Evolutionary conservation across 306 rosid genomes (phyloP).

Genomic region (Malus sieversii): DNA sequence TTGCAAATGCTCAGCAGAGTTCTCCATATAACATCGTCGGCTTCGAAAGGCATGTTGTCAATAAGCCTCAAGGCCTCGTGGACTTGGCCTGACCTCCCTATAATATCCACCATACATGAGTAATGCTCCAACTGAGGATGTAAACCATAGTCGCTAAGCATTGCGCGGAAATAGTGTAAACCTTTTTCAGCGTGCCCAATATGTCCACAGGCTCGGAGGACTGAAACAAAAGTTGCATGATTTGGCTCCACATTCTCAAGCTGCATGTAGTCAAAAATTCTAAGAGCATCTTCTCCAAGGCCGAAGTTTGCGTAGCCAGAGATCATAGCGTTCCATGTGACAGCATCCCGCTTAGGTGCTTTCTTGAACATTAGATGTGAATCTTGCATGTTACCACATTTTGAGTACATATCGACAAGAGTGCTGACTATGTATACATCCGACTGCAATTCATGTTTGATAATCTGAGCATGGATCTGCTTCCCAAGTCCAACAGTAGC

Average conservation of each 20-base stretch:
- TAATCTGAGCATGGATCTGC: background rate
- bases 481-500: background rate
- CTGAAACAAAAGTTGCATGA: background rate
- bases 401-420: background rate
- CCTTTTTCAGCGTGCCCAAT: background rate
- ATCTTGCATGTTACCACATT: background rate
- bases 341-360: conserved; percentile 37
- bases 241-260: background rate
- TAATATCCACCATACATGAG: background rate
- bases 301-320: background rate
- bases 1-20: background rate
- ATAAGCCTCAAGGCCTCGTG: background rate
- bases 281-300: background rate
- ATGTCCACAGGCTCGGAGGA: background rate
- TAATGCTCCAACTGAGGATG: background rate
- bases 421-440: background rate
- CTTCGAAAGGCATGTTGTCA: background rate
- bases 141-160: background rate
- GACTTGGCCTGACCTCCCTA: background rate
- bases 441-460: background rate
- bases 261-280: background rate
- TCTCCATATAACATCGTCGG: background rate
- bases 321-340: background rate
- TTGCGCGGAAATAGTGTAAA: background rate
- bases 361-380: background rate